These are phyloP conservation scores for Coix lacrymajobi DNA, from an alignment of 176 grass and related monocot genomes.

Conservation along the genomic window DNA sequence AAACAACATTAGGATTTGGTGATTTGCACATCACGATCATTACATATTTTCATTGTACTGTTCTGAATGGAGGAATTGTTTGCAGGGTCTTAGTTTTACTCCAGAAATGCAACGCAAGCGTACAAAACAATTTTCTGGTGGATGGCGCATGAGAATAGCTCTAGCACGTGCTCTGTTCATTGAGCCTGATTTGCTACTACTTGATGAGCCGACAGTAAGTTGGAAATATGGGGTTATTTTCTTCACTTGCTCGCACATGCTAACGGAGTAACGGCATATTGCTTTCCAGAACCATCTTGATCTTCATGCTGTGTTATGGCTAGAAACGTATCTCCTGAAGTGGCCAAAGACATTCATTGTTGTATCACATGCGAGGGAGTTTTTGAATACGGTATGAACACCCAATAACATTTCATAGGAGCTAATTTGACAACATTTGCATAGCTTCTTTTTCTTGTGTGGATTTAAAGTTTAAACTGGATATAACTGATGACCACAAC, in stretches of 20 bases:
- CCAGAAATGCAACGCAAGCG: slow-evolving; percentile 86
- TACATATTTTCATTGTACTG: slow-evolving; percentile 10
- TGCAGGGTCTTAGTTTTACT: slow-evolving; percentile 96
- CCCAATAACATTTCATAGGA: background rate
- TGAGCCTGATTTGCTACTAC: slow-evolving; percentile 93
- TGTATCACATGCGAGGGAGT: slow-evolving; percentile 93
- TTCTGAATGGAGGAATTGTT: slow-evolving; percentile 21
- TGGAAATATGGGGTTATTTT: background rate
- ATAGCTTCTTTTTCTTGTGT: background rate
- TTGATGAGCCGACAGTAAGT: slow-evolving; percentile 95
- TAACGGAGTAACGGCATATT: slow-evolving; percentile 17
- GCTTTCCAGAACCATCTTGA: slow-evolving; percentile 90
- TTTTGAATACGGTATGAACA: slow-evolving; percentile 81
- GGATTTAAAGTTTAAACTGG: slow-evolving; percentile 9
- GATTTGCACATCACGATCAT: background rate
- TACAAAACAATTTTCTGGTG: slow-evolving; percentile 90
- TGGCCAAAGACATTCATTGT: slow-evolving; percentile 99
- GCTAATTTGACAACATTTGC: slow-evolving; percentile 4
- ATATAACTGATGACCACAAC: slow-evolving; percentile 19
- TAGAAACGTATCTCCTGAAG: slow-evolving; percentile 84
- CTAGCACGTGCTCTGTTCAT: slow-evolving; percentile 92
- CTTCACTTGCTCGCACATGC: slow-evolving; percentile 13
- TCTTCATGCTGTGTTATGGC: slow-evolving; percentile 97
- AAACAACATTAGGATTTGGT: background rate
- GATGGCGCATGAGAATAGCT: slow-evolving; percentile 98